Evolutionary conservation across 176 grass and related monocot genomes (phyloP).

Genomic region (Lolium perenne): DNA sequence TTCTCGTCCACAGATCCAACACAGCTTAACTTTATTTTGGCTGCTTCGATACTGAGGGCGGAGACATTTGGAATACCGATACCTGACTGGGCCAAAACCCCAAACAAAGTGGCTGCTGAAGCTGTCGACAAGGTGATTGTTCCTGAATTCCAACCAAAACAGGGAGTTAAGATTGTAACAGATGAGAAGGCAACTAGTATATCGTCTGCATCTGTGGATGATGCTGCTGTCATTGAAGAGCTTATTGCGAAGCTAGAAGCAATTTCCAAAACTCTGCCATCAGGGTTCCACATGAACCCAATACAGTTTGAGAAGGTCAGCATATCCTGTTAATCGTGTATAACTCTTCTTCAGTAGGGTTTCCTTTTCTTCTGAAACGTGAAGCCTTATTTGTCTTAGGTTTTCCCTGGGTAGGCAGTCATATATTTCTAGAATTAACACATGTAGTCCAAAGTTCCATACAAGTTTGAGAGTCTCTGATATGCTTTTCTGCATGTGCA

Average conservation of each 20-base stretch:
- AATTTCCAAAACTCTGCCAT: conserved; percentile 59
- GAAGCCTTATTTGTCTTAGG: not conserved
- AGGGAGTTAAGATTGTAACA: conserved; percentile 81
- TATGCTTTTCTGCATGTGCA: conserved; percentile 33
- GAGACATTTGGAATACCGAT: conserved; percentile 75
- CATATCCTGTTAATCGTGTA: conserved; percentile 16
- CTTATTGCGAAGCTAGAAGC: conserved; percentile 73
- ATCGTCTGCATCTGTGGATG: conserved; percentile 77
- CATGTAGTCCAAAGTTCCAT: not conserved
- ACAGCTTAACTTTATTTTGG: conserved; percentile 69
- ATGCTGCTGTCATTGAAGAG: conserved; percentile 74
- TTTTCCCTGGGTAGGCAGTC: not conserved
- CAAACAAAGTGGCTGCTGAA: conserved; percentile 67
- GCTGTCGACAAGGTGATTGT: conserved; percentile 71
- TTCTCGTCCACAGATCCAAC: conserved; percentile 66
- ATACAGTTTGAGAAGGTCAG: conserved; percentile 93
- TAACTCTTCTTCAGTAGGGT: not conserved
- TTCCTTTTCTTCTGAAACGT: conserved; percentile 1
- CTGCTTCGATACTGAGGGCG: conserved; percentile 77
- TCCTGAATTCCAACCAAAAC: conserved; percentile 77
- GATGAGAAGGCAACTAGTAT: conserved; percentile 81
- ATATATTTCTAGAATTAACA: conserved; percentile 3
- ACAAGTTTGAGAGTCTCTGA: conserved; percentile 2
- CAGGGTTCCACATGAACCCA: conserved; percentile 82
- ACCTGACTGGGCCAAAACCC: conserved; percentile 74